Evolutionary conservation across 441 rosid genomes (phyloP).

Genomic region (Raphanus hybrid): DNA sequence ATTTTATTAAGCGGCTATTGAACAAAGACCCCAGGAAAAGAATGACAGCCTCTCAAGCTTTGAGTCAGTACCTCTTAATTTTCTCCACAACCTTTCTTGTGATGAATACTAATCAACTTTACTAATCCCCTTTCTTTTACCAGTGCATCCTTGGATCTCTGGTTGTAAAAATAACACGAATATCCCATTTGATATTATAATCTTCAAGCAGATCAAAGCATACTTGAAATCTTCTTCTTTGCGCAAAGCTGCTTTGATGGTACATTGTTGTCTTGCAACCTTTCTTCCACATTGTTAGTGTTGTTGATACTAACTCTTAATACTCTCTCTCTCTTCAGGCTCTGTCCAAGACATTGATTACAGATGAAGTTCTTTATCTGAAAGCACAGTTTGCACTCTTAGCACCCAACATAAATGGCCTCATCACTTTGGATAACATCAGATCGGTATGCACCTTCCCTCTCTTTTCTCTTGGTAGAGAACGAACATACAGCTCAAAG

Average conservation of each 20-base stretch:
- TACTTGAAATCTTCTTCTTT: constrained; percentile 85
- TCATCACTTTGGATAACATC: constrained; percentile 67
- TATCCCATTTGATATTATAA: constrained; percentile 78
- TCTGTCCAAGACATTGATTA: constrained; percentile 75
- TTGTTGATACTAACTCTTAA: constrained; percentile 11
- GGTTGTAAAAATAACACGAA: constrained; percentile 51
- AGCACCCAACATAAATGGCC: constrained; percentile 71
- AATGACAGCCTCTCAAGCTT: constrained; percentile 94
- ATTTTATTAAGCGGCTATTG: constrained; percentile 77
- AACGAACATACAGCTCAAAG: constrained; percentile 27
- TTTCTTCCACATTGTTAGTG: constrained; percentile 1
- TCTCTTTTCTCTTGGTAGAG: constrained; percentile 13
- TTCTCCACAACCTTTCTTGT: too few relatives aligned
- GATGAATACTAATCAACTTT: constrained; percentile 11
- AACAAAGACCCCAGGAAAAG: constrained; percentile 89
- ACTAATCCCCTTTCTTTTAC: constrained; percentile 24
- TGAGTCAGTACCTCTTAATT: constrained; percentile 54
- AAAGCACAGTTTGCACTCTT: constrained; percentile 75
- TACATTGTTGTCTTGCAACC: constrained; percentile 13
- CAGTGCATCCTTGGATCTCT: constrained; percentile 95
- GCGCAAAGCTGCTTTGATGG: constrained; percentile 93
- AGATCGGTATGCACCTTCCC: constrained; percentile 51
- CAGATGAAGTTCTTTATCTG: constrained; percentile 66
- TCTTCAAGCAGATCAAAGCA: constrained; percentile 75
- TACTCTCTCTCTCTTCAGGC: constrained; percentile 59